Conservation (phyloP, 352 stramenopile genomes). For the Globisporangium acanthophoron region DNA sequence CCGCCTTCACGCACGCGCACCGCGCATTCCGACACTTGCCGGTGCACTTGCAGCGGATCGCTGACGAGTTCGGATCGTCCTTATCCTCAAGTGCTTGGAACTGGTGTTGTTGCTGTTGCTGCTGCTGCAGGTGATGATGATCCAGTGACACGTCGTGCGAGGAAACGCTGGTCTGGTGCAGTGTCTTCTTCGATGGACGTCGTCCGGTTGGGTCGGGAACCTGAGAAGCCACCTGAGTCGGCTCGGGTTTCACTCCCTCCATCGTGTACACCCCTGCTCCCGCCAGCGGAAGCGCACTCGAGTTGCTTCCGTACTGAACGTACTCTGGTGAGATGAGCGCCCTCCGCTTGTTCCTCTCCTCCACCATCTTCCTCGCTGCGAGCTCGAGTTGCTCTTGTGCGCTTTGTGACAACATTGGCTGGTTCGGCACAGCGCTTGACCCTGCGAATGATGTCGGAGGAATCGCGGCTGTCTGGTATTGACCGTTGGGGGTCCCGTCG, state of each 20-base stretch:
- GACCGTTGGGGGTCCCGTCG: background rate
- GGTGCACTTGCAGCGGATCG: conserved; percentile 71
- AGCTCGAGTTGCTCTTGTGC: conserved; percentile 40
- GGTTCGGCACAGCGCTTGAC: background rate
- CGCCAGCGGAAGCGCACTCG: background rate
- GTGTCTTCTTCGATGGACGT: conserved; percentile 58
- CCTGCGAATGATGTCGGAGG: background rate
- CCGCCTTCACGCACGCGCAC: conserved; percentile 76
- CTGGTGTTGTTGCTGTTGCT: background rate
- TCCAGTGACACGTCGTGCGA: background rate
- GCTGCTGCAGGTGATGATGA: background rate
- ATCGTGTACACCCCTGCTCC: background rate
- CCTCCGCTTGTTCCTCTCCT: conserved; percentile 82
- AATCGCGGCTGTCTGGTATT: conserved; percentile 5
- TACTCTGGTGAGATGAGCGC: conserved; percentile 80
- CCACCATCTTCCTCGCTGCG: conserved; percentile 32
- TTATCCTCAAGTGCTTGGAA: conserved; percentile 17
- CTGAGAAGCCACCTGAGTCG: conserved; percentile 38
- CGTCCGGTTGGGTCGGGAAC: conserved; percentile 54
- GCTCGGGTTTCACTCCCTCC: conserved; percentile 16
- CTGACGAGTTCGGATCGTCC: conserved; percentile 16
- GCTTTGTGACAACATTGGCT: conserved; percentile 15
- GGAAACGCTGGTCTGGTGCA: conserved; percentile 34
- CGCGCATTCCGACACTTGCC: conserved; percentile 80
- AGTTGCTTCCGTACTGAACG: conserved; percentile 52